Evolutionary conservation across 805 yeast species (phyloP).

Genomic region (Candida argentea): DNA sequence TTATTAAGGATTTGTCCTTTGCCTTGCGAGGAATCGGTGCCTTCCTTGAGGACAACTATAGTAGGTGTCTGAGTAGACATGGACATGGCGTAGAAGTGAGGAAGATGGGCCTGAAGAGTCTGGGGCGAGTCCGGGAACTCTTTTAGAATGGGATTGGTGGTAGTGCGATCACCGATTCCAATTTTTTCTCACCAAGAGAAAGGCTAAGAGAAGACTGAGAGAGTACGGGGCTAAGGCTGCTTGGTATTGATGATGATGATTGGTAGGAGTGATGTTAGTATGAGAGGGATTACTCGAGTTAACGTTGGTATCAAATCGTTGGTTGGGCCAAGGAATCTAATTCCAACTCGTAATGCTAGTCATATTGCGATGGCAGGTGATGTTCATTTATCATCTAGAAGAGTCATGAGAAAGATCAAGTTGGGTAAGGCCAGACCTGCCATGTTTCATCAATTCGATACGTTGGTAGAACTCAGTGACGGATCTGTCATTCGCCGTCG

Average conservation of each 20-base stretch:
- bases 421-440: constrained; percentile 91
- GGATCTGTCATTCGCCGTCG: constrained; percentile 82
- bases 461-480: constrained; percentile 83
- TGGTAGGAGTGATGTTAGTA: too few species aligned
- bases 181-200: constrained; percentile 1
- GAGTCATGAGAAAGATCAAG: constrained; percentile 60
- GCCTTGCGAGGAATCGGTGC: constrained; percentile 96
- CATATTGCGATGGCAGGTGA: constrained; percentile 16
- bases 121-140: too few species aligned
- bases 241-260: too few species aligned
- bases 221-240: background rate
- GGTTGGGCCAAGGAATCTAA: too few species aligned
- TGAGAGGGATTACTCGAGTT: too few species aligned
- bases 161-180: constrained; percentile 4
- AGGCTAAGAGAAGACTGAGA: background rate
- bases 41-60: constrained; percentile 95
- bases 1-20: constrained; percentile 91
- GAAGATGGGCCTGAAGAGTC: too few species aligned
- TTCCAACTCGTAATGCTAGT: too few species aligned
- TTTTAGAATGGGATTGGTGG: background rate
- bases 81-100: constrained; percentile 49
- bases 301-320: too few species aligned
- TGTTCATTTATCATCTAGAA: constrained; percentile 33
- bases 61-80: constrained; percentile 94
- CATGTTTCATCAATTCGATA: constrained; percentile 82